A percentile compares a stretch with the other conserved stretches of the same genome.
These are phyloP conservation scores for Gilbertella persicaria DNA, from an alignment of 371 early-diverging fungal genomes.

Conservation along the genomic window DNA sequence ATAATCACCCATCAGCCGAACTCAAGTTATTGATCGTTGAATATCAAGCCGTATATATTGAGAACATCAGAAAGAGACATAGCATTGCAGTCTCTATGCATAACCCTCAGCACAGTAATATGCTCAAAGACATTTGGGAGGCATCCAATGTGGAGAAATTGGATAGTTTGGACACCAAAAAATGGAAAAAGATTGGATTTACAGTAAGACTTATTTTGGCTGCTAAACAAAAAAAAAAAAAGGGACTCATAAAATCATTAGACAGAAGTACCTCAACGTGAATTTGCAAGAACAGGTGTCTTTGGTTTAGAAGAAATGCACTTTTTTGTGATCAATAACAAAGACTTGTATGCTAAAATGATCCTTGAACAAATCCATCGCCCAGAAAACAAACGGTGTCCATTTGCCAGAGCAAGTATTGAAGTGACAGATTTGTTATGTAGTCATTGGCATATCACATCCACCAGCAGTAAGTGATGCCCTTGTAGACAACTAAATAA, in stretches of 20 bases:
- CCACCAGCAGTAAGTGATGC: constrained; percentile 46
- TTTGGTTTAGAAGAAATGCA: constrained; percentile 70
- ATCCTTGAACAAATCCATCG: constrained; percentile 62
- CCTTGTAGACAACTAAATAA: background rate
- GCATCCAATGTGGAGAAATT: constrained; percentile 50
- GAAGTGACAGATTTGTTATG: constrained; percentile 72
- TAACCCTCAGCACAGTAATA: constrained; percentile 49
- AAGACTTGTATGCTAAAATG: constrained; percentile 54
- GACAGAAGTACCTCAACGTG: constrained; percentile 66
- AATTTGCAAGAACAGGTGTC: constrained; percentile 66
- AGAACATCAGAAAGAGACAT: constrained; percentile 56
- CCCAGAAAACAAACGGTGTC: constrained; percentile 61
- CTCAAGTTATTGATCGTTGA: constrained; percentile 63
- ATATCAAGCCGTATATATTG: constrained; percentile 65
- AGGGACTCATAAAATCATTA: constrained; percentile 24
- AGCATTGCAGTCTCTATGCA: constrained; percentile 54
- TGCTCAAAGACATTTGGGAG: constrained; percentile 64
- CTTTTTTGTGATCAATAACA: constrained; percentile 50
- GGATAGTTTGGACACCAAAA: constrained; percentile 35
- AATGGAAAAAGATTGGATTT: constrained; percentile 74
- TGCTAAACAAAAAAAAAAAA: too few species aligned
- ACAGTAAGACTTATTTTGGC: constrained; percentile 51
- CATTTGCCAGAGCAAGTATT: constrained; percentile 65
- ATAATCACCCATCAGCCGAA: constrained; percentile 62
- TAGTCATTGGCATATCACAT: constrained; percentile 72